Evolutionary conservation across 176 grass and related monocot genomes (phyloP).

Genomic region (Lolium multiflorum): DNA sequence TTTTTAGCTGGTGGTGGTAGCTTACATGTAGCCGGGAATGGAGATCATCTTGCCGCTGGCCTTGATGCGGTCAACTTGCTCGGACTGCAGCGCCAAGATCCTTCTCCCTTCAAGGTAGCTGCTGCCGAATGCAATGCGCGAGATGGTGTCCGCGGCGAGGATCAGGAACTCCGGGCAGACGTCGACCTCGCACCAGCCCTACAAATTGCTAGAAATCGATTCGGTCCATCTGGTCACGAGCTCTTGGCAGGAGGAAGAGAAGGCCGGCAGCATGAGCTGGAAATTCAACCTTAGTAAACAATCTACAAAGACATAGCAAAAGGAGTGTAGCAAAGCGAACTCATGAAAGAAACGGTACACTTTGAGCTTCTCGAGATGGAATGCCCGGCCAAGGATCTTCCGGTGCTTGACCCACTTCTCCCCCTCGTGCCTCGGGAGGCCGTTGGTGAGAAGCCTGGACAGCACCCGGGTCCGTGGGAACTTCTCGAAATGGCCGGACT

Average conservation of each 20-base stretch:
- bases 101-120: constrained; percentile 1
- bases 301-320: not conserved
- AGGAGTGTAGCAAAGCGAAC: not conserved
- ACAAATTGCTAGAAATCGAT: not conserved
- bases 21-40: constrained; percentile 1
- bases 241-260: not conserved
- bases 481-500: not conserved
- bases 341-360: not conserved
- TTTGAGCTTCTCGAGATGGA: constrained; percentile 16
- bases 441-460: not conserved
- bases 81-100: not conserved
- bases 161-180: not conserved
- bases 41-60: not conserved
- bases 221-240: not conserved
- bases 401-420: constrained; percentile 8
- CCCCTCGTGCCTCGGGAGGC: not conserved
- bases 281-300: not conserved
- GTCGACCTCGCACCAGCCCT: not conserved
- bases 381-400: not conserved
- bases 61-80: not conserved
- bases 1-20: no score
- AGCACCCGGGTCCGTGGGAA: not conserved
- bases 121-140: not conserved
- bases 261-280: constrained; percentile 1
- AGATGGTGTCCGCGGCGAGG: not conserved